Evolutionary conservation across 2,329 filamentous ascomycete species (phyloP).

Genomic region (Alternaria sp.): DNA sequence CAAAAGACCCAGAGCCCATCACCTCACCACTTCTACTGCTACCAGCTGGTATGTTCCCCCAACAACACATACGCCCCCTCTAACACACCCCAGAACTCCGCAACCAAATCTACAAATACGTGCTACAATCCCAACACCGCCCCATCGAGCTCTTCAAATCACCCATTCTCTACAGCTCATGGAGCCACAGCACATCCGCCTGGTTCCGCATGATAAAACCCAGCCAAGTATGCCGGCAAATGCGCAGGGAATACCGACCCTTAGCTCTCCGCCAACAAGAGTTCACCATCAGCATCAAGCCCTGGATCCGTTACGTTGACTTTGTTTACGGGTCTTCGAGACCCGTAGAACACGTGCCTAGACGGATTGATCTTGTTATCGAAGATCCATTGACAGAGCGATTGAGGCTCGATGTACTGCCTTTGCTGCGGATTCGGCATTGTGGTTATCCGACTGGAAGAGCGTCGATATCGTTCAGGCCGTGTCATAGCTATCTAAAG

Average conservation of each 20-base stretch:
- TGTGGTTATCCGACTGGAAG: background rate
- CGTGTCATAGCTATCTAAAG: background rate
- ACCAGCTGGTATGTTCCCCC: background rate
- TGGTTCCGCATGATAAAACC: background rate
- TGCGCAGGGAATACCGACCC: background rate
- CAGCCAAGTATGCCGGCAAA: background rate
- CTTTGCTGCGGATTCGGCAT: background rate
- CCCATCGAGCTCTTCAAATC: background rate
- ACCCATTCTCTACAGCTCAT: background rate
- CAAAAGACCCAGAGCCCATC: background rate
- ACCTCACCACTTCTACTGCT: background rate
- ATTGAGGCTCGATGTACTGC: background rate
- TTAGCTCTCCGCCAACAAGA: background rate
- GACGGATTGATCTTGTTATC: background rate
- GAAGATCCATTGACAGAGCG: background rate
- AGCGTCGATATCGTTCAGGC: background rate
- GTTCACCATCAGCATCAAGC: background rate
- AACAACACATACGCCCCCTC: background rate
- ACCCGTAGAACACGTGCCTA: background rate
- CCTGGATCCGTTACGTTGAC: background rate
- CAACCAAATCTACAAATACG: background rate
- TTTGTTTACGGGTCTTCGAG: accelerated
- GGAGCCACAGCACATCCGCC: background rate
- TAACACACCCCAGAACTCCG: background rate
- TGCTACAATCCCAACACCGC: background rate